Percentiles rank a stretch among this genome's conserved stretches.
Conservation (phyloP, 177 flowering plant species). For the Tripterygium wilfordii region DNA sequence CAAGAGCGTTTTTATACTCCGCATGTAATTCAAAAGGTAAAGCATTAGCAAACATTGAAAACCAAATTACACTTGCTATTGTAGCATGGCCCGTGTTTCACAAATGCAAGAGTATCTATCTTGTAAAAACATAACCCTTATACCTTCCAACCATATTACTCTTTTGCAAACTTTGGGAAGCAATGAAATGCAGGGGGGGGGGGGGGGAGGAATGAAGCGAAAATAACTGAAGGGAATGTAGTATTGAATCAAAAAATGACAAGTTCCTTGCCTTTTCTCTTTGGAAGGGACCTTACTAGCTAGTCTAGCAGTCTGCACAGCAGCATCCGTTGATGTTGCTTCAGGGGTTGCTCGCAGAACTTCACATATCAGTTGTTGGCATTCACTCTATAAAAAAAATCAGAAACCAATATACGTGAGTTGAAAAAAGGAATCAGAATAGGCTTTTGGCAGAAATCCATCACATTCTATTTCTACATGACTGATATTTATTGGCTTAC, state of each 20-base stretch:
- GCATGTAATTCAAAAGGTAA: no score
- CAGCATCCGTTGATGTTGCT: conserved; percentile 98
- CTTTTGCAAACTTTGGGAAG: neutral
- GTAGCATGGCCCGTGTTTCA: no score
- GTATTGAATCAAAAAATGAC: neutral
- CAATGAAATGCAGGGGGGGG: no score
- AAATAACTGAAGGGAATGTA: conserved; percentile 1
- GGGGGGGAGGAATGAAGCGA: neutral
- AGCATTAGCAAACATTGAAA: no score
- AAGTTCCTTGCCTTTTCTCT: conserved; percentile 63
- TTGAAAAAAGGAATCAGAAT: neutral
- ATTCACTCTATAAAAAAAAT: conserved; percentile 65
- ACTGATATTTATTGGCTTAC: no score
- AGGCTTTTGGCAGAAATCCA: neutral
- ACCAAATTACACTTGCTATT: no score
- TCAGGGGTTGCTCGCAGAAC: conserved; percentile 99
- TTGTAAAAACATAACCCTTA: neutral
- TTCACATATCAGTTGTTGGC: conserved; percentile 99
- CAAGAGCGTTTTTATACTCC: no score
- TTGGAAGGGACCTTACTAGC: conserved; percentile 80
- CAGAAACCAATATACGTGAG: neutral
- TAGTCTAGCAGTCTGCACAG: conserved; percentile 94
- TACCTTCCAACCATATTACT: neutral
- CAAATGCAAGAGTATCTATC: no score
- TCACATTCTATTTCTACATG: no score